Evolutionary conservation across 2,329 filamentous ascomycete genomes (phyloP), one percentile per base, ranked within the genome.

Genomic region (Aspergillus fructus): DNA sequence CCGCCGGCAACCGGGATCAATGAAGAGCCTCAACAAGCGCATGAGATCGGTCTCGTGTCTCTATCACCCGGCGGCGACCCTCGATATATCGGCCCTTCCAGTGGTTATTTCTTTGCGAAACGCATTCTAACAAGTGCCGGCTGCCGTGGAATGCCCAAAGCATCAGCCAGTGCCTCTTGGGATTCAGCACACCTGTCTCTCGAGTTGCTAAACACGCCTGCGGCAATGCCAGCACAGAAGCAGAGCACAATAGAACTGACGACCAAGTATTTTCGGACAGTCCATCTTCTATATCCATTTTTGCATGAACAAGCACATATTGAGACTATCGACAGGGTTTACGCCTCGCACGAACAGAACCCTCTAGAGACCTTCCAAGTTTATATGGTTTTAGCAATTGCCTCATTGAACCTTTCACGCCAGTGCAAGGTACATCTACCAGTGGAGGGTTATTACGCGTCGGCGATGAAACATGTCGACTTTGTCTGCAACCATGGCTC

Each of bases 61-160:
- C 69, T 84, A 1, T 79, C 78, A 2, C 73, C 73, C 3, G 79
- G 77, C 43, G 79, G 81, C 19, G 78, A 78, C 19, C 64, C 67
- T 3, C 74, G 79, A 56, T 84, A 84, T 48, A 79, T 84, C 13
- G 82, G 82, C 0, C 82, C 82, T 2, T 84, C 82, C 0, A 84
- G 81, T 39, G 82, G 82, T 1, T 82, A 81, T 55, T 82, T 82
- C 42, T 74, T 84, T 12, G 80, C 81, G 2, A 78, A 79, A 1
- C 70, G 82, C 3, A 75, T 83, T 62, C 73, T 83, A 12, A 71
- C 75, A 21, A 75, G 71, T 7, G 68, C 73, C 5, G 68, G 72
- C 15, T 53, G 70, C 60, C 50, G 69, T 62, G 17, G 61, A 43
- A 53, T 21, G 42, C 41, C 40, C 21, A 53, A 33, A 49, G 41